Base-by-base conservation (phyloP, 306 rosid species). In the Coriaria nepalensis region DNA sequence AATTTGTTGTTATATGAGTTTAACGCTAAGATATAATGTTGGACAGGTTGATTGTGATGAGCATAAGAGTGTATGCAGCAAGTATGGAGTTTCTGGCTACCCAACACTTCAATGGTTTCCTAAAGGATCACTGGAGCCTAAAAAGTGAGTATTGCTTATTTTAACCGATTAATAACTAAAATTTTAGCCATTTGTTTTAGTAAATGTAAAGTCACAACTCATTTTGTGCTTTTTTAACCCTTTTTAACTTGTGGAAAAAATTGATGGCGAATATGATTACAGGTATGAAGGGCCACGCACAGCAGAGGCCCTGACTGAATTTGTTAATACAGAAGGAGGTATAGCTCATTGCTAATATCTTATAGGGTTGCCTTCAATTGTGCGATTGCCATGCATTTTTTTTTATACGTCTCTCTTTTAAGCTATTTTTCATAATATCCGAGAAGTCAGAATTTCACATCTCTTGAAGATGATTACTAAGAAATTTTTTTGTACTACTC, bases 41-140 rank as follows among this genome's bases (percentile, higher is more conserved):
- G 40, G 47, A 4, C 57, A 90, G 97, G 83, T 90, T 9, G 97
- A 90, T 57, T 90, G 97, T 66, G 97, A 90, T 62, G 92, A 77
- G 46, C 94, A 90, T 43, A 84, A 84, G 75, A 65, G 71, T 37
- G 10, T 81, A 50, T 90, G 97, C 62, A 40, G 74, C 55, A 78
- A 90, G 63, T 79, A 66, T 65, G 94, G 78, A 9, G 92, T 84
- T 60, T 77, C 82, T 40, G 95, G 94, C 29, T 84, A 90, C 56
- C 97, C 97, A 47, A 77, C 97, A 10, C 70, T 90, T 53, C 56
- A 79, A 6, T 90, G 93, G 95, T 90, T 84, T 63, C 92, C 93
- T 2, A 72, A 79, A 67, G 93, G 81, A 13, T 84, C 93, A 10
- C 70, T 90, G 4, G 86, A 81, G 54, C 87, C 97, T 8, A 78